Evolutionary conservation across 225 moss, liverwort and hornwort species (phyloP), one percentile per base, ranked within the genome.

Genomic region (Antitrichia curtipendula): DNA sequence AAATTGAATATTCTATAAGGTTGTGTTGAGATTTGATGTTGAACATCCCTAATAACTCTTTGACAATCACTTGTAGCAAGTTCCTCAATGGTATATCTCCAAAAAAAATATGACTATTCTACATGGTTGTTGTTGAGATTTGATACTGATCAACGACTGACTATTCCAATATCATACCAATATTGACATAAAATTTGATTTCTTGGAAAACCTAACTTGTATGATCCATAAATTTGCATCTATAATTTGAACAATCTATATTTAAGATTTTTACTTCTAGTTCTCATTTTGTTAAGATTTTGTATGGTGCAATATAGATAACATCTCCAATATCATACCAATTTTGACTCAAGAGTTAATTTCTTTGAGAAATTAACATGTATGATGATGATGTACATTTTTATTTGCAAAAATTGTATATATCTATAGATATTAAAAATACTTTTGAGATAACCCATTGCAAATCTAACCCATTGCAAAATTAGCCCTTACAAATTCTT

Each of bases 21-120:
- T 15, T 41, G 1, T 25, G 7, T 15, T 70, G 8, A 15, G 15
- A 70, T 70, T 70, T 43, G 27, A 41, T 71, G 25, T 25, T 25
- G 27, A 70, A 27, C 2, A 41, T 0, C 5, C 8, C 15, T 25
- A 41, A 3, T 20, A 65, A 20, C 11, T n/a, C n/a, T 65, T 0
- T 34, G 6, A 20, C 3, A 34, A 0, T 10, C 6, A 36, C 4
- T 65, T 0, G 3, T 36, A 20, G 20, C 5, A 27, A 41, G 5
- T 1, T 25, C 41, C 3, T 16, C 4, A 25, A 5, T 70, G 3
- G 5, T 1, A 25, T 41, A 70, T 41, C 8, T 2, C 15, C 8
- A 0, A 25, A 70, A 70, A 9, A 70, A 25, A 5, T 70, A n/a
- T 70, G 41, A 70, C 25, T 41, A 41, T 15, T 25, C 16, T 15